Base-by-base conservation (phyloP, 768 basidiomycete species). In the Naganishia antarctica region DNA sequence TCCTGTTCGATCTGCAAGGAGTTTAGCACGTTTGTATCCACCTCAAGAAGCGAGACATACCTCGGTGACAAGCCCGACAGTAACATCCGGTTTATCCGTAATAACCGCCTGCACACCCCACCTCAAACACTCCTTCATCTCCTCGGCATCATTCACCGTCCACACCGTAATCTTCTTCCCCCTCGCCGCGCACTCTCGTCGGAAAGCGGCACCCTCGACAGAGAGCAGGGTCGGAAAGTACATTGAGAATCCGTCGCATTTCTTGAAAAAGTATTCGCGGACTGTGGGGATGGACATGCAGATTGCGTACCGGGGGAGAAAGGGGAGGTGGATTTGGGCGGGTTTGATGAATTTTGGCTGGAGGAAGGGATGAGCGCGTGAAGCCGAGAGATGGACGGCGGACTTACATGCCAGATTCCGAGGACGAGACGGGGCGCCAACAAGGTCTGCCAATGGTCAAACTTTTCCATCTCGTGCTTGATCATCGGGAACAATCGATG, bases 121-220 rank as follows among this genome's bases (percentile, higher is more conserved):
- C 45, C 76, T 73, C 16, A 73, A 72, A 66, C 79, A 80, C 51
- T 79, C 74, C 50, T 75, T 71, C 80, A 80, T 80, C 72, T 91
- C 86, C 60, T 84, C 85, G 11, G 85, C 85, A 48, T 86, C 83
- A 73, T 99, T 99, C 28, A 98, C 94, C 0, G 96, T 99, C 96
- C 93, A 97, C 3, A 91, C 90, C 84, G 93, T 87, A 62, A 98
- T 70, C 69, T 82, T 82, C 82, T 96, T 96, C 21, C 87, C 87
- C 0, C 85, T 66, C 34, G 34, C 15, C 69, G 71, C 2, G 58
- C 85, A 16, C 74, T 92, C 88, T 48, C 81, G 78, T 61, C 86
- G 74, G 80, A 78, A 93, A 83, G 78, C 83, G 65, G 83, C 81
- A 1, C 94, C 94, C 65, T 90, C 89, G 1, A 80, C 76, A 2